These are phyloP conservation scores for Quercus phellos DNA, from an alignment of 331 rosid genomes.

Conservation along the genomic window DNA sequence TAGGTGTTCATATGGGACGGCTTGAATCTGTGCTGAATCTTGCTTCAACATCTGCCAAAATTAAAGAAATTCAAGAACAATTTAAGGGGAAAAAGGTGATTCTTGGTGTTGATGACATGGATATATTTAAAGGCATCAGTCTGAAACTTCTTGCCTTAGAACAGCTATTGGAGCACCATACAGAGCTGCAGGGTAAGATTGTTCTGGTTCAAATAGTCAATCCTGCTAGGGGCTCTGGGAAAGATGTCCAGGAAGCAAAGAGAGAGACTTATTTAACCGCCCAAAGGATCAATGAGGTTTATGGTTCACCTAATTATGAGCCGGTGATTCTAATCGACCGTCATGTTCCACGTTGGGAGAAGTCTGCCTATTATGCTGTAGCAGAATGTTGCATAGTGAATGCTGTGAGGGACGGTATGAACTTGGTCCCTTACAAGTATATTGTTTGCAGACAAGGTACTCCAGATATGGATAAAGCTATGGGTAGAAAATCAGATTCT, in stretches of 20 bases:
- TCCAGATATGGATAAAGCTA: slow-evolving; percentile 51
- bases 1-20: slow-evolving; percentile 93
- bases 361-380: slow-evolving; percentile 88
- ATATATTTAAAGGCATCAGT: slow-evolving; percentile 94
- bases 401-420: slow-evolving; percentile 98
- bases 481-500: slow-evolving; percentile 50
- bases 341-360: slow-evolving; percentile 84
- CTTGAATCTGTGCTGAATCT: slow-evolving; percentile 82
- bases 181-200: slow-evolving; percentile 59
- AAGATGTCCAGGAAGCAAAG: slow-evolving; percentile 89
- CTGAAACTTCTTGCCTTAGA: slow-evolving; percentile 82
- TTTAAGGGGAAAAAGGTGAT: slow-evolving; percentile 72
- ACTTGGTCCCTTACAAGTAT: slow-evolving; percentile 93
- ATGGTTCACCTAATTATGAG: slow-evolving; percentile 62
- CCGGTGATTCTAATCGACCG: slow-evolving; percentile 85
- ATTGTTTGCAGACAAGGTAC: slow-evolving; percentile 93
- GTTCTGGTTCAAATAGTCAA: slow-evolving; percentile 90
- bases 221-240: slow-evolving; percentile 96
- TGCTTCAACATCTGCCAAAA: slow-evolving; percentile 60
- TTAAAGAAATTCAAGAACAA: slow-evolving; percentile 72
- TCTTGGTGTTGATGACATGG: slow-evolving; percentile 97
- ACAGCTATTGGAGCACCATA: slow-evolving; percentile 80
- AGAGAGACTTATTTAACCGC: slow-evolving; percentile 77
- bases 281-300: slow-evolving; percentile 60
- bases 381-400: slow-evolving; percentile 97